Evolutionary conservation across 345 rosid genomes (phyloP).

Genomic region (Draba incana): DNA sequence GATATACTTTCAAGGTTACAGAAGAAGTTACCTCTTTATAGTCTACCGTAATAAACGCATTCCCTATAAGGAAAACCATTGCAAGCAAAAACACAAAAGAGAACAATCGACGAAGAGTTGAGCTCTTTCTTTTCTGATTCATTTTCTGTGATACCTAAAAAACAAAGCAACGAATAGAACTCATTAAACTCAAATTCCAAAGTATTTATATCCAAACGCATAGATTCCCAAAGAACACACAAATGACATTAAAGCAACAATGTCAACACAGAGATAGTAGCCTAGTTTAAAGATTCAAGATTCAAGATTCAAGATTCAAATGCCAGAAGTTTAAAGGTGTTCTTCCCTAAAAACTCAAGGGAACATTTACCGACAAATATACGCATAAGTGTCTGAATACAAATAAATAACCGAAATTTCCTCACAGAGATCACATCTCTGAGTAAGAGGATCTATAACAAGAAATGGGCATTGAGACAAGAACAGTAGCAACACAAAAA

Average conservation of each 20-base stretch:
- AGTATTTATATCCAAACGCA: neutral
- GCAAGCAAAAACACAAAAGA: constrained; percentile 45
- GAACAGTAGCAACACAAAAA: neutral
- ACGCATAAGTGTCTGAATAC: neutral
- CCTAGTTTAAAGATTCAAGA: no score
- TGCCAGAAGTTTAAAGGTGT: neutral
- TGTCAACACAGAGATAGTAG: neutral
- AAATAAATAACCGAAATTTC: no score
- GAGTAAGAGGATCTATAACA: neutral
- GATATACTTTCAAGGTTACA: neutral
- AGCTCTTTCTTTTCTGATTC: constrained; percentile 45
- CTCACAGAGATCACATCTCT: neutral
- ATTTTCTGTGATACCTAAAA: constrained; percentile 43
- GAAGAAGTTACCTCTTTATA: constrained; percentile 47
- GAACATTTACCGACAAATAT: neutral
- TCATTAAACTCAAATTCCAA: neutral
- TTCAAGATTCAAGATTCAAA: neutral
- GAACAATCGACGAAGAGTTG: constrained; percentile 45
- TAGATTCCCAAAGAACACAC: neutral
- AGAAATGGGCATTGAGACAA: neutral
- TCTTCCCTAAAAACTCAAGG: neutral
- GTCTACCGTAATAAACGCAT: constrained; percentile 50
- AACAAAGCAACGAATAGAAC: neutral
- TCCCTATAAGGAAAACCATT: constrained; percentile 52
- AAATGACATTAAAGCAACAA: neutral